Base-by-base conservation (phyloP, 768 basidiomycete species). In the Rhodotorula sphaerocarpa region DNA sequence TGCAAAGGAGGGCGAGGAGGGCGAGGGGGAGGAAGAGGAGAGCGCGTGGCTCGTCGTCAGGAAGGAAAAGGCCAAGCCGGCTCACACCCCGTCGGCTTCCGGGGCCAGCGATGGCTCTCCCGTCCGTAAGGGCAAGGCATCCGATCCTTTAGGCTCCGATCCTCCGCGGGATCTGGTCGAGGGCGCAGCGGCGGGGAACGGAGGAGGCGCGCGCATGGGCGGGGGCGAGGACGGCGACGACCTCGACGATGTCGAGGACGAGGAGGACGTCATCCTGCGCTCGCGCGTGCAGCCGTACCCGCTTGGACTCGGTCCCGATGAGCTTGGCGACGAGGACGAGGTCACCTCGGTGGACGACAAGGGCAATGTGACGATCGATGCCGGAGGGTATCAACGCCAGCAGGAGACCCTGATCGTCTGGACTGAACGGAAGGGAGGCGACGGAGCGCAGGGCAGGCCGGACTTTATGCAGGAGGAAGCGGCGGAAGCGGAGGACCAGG, bases 381-480 rank as follows among this genome's bases (percentile, higher is more conserved):
- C 66, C 41, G 53, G 48, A 23, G 31, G 63, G n/a, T 69, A 70
- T n/a, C 60, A 63, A 51, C 46, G 70, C 25, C 61, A 69, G 41
- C 66, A 76, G 92, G 93, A 96, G 73, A 99, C 95, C 18, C 81
- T 99, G 51, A 96, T 99, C 70, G 93, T 96, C 25, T 99, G 95
- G 95, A 97, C 93, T 6, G 93, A 97, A 74, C 56, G 62, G 3
- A 14, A 23, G 20, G 50, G 9, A 7, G 12, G 18, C 3, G 55
- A 28, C 20, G 88, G 89, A 2, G 86, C 88, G 67, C 66, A 71
- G 21, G 88, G 89, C 33, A 84, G 86, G 42, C 93, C 97, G 75
- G 92, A 93, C 10, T 16, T 39, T 9, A 16, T 39, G 36, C 10
- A 39, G 3, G 23, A 23, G 11, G 50, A 3, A 5, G 12, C 18